Conservation (phyloP, 805 yeast genomes). For the Candida chilensis region DNA sequence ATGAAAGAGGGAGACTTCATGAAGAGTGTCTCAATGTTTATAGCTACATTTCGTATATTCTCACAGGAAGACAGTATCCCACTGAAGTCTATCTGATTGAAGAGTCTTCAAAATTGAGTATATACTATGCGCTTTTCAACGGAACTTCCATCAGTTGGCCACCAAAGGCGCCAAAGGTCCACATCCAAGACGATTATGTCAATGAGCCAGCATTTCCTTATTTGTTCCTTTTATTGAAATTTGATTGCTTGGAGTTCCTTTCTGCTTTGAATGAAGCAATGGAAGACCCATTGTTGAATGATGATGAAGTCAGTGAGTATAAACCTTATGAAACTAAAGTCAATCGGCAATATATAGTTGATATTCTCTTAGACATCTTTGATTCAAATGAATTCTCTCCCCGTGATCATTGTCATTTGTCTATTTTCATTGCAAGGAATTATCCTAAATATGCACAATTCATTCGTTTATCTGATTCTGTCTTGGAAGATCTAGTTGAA, state of each 20-base stretch:
- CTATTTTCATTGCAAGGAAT: constrained; percentile 72
- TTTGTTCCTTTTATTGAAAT: constrained; percentile 44
- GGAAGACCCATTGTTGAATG: constrained; percentile 72
- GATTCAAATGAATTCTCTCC: constrained; percentile 20
- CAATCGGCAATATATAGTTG: constrained; percentile 71
- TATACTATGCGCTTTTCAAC: constrained; percentile 53
- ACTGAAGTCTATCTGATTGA: constrained; percentile 35
- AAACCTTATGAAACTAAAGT: constrained; percentile 22
- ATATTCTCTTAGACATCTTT: constrained; percentile 56
- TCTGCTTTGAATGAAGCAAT: constrained; percentile 71
- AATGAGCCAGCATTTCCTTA: constrained; percentile 61
- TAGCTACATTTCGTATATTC: constrained; percentile 56
- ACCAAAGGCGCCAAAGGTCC: constrained; percentile 16
- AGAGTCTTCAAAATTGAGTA: constrained; percentile 33
- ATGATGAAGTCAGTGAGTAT: constrained; percentile 27
- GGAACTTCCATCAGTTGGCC: constrained; percentile 45
- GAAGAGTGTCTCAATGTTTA: constrained; percentile 24
- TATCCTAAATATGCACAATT: constrained; percentile 83
- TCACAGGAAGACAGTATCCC: constrained; percentile 80
- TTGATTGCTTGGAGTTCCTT: constrained; percentile 50
- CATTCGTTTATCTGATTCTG: constrained; percentile 57
- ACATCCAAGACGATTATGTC: constrained; percentile 17
- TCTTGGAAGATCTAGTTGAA: constrained; percentile 36
- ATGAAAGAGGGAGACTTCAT: constrained; percentile 3
- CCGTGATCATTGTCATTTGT: constrained; percentile 24